Percentiles rank a stretch among this genome's conserved stretches.
Evolutionary conservation across 1,139 yeast genomes (phyloP).

Genomic region (Geotrichum australiense): DNA sequence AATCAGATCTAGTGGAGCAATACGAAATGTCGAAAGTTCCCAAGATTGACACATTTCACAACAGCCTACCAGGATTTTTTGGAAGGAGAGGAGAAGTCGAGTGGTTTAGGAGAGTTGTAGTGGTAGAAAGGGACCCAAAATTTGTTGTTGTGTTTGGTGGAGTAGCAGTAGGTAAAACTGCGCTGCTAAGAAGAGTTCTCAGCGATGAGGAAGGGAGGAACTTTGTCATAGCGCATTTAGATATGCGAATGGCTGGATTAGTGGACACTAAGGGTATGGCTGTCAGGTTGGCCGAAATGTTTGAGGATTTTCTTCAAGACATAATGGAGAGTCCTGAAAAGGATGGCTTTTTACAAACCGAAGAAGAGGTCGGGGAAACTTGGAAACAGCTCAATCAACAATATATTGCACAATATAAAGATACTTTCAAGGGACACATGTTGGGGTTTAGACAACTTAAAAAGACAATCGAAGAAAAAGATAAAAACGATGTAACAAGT

Average conservation of each 20-base stretch:
- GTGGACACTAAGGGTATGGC: conserved; percentile 20
- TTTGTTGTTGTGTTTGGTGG: conserved; percentile 22
- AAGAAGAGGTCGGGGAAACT: conserved; percentile 15
- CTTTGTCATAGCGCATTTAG: conserved; percentile 20
- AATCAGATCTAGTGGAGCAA: conserved; percentile 20
- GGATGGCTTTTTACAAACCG: conserved; percentile 16
- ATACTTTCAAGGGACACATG: conserved; percentile 21
- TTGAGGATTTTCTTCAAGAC: conserved; percentile 19
- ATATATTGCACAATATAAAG: conserved; percentile 16
- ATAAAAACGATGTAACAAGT: conserved; percentile 16
- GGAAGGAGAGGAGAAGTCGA: conserved; percentile 17
- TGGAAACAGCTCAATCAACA: conserved; percentile 9
- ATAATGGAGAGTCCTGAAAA: conserved; percentile 17
- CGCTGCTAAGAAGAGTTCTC: conserved; percentile 20
- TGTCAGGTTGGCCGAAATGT: conserved; percentile 19
- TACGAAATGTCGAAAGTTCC: conserved; percentile 22
- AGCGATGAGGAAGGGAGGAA: conserved; percentile 9
- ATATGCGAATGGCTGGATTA: conserved; percentile 21
- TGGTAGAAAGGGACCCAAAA: conserved; percentile 18
- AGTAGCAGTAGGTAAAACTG: conserved; percentile 22
- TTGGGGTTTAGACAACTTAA: conserved; percentile 20
- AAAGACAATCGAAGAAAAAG: conserved; percentile 16
- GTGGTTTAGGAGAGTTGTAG: conserved; percentile 13
- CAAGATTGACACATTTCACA: conserved; percentile 18
- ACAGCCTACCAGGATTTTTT: conserved; percentile 21